phyloP scores from a whole-genome alignment of 257 asterid genomes.

The Ligustrum vulgare region DNA sequence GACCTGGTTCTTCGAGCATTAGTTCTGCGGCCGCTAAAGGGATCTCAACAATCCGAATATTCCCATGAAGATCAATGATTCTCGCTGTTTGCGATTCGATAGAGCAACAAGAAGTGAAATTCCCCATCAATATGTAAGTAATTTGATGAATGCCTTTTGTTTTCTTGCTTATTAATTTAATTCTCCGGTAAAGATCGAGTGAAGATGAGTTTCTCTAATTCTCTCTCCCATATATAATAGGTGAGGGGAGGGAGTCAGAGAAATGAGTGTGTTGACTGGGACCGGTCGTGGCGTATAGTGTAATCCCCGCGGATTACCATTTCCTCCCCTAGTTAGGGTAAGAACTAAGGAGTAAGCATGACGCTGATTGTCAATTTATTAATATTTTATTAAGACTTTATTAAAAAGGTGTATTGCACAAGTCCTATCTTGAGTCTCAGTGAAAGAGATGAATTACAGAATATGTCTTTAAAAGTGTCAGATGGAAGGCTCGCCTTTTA shows the following conservation, averaged over 20 bases:
- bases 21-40: constrained; percentile 45
- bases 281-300: background rate
- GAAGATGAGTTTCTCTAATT: background rate
- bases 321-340: background rate
- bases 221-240: too few relatives aligned
- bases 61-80: constrained; percentile 36
- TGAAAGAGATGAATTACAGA: too few relatives aligned
- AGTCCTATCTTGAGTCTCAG: too few relatives aligned
- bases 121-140: constrained; percentile 27
- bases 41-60: constrained; percentile 20
- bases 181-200: background rate
- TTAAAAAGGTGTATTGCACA: too few relatives aligned
- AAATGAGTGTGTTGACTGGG: background rate
- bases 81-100: constrained; percentile 26
- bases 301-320: background rate
- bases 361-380: too few relatives aligned
- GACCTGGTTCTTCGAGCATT: constrained; percentile 43
- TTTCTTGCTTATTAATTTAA: background rate
- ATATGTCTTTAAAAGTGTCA: too few relatives aligned
- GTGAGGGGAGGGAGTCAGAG: background rate
- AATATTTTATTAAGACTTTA: too few relatives aligned
- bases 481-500: too few relatives aligned
- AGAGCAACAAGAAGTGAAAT: constrained; percentile 32
- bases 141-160: background rate
- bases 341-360: too few relatives aligned